Conservation (phyloP, 306 rosid genomes). For the Boehmeria nivea region DNA sequence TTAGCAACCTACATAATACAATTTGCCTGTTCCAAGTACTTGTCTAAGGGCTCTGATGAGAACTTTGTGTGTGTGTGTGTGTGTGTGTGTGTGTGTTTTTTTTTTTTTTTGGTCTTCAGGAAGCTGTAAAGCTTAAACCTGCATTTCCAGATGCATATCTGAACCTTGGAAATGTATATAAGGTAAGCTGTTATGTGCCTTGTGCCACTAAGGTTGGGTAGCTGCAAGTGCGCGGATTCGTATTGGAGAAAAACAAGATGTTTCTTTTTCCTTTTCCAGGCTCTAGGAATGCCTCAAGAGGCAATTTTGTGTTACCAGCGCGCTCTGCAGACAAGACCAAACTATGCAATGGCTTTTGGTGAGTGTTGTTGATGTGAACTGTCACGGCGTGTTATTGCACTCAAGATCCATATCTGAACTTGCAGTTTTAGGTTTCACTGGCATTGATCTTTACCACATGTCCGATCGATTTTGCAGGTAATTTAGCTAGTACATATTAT, state of each 20-base stretch:
- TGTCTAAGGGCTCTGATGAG: not conserved
- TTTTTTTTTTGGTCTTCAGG: slow-evolving; percentile 39
- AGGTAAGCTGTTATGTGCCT: slow-evolving; percentile 61
- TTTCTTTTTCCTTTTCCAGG: slow-evolving; percentile 62
- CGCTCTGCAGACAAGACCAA: slow-evolving; percentile 86
- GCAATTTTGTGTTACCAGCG: slow-evolving; percentile 91
- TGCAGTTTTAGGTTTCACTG: not conserved
- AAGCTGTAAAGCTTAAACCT: slow-evolving; percentile 96
- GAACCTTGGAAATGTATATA: slow-evolving; percentile 97
- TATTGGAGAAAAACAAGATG: slow-evolving; percentile 40
- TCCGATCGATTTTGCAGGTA: slow-evolving; percentile 46
- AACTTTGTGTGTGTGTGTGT: not conserved
- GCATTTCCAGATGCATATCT: slow-evolving; percentile 97
- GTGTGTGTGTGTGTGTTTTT: too few relatives aligned
- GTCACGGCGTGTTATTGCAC: too few relatives aligned
- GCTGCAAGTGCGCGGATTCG: slow-evolving; percentile 40
- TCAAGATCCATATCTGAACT: not conserved
- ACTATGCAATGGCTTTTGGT: slow-evolving; percentile 95
- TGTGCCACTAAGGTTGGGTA: slow-evolving; percentile 37
- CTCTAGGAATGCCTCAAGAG: slow-evolving; percentile 92
- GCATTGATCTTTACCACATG: not conserved
- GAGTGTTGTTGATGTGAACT: slow-evolving; percentile 14
- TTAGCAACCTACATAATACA: not conserved
- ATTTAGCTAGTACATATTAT: slow-evolving; percentile 82
- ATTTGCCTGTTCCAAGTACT: not conserved